These are phyloP conservation scores for Wallemia mellicola DNA, from an alignment of 1,284 basidiomycete species.

Conservation along the genomic window DNA sequence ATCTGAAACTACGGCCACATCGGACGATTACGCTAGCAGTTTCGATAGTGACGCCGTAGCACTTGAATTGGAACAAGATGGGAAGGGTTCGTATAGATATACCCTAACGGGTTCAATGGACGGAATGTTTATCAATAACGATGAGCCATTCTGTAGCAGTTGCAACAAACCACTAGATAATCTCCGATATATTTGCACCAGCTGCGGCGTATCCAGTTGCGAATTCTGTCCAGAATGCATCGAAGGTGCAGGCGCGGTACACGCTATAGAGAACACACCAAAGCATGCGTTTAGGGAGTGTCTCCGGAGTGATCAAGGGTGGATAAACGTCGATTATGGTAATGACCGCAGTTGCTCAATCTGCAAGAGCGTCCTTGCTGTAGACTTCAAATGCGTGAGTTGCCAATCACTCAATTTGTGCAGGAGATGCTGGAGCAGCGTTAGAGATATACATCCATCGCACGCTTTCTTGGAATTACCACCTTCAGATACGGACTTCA, in stretches of 20 bases:
- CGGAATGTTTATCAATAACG: not conserved
- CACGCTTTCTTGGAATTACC: constrained; percentile 53
- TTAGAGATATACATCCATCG: constrained; percentile 60
- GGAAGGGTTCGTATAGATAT: not conserved
- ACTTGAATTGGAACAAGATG: not conserved
- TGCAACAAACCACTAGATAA: not conserved
- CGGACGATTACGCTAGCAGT: not conserved
- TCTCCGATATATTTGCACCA: not conserved
- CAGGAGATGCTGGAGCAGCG: constrained; percentile 39
- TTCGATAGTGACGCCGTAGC: not conserved
- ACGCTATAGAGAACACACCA: not conserved
- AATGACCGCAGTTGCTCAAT: not conserved
- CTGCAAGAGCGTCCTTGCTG: constrained; percentile 1
- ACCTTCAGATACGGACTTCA: constrained; percentile 7
- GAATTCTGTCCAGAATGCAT: not conserved
- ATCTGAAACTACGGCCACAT: not conserved
- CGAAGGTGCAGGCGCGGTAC: not conserved
- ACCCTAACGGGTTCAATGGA: not conserved
- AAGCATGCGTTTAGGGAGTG: not conserved
- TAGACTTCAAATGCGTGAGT: constrained; percentile 20
- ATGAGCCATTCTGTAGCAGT: not conserved
- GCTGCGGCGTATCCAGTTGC: not conserved
- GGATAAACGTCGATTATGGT: not conserved
- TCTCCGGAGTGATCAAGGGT: not conserved
- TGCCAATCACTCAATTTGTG: constrained; percentile 53